Conservation (phyloP, 257 asterid species). For the Misopates orontium region DNA sequence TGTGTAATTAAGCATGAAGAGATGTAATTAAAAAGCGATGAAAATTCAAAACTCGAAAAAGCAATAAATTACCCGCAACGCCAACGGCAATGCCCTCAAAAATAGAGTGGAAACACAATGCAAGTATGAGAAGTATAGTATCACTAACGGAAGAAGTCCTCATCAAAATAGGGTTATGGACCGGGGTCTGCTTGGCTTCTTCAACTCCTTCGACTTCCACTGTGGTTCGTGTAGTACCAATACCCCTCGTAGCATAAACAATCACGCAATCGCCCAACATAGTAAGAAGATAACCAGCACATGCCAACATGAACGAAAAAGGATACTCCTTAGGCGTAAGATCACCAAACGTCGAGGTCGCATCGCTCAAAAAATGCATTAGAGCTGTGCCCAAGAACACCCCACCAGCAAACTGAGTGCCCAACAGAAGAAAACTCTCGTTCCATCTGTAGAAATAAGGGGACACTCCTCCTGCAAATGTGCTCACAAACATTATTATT, state of each 20-base stretch:
- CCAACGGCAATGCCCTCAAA: constrained; percentile 96
- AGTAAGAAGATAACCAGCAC: constrained; percentile 67
- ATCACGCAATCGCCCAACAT: constrained; percentile 71
- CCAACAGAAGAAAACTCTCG: constrained; percentile 69
- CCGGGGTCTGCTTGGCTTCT: not conserved
- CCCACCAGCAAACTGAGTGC: constrained; percentile 90
- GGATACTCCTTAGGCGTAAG: constrained; percentile 62
- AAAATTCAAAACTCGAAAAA: no score
- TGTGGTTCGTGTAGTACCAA: constrained; percentile 34
- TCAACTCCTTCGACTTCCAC: constrained; percentile 34
- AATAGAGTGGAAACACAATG: constrained; percentile 83
- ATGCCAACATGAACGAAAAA: constrained; percentile 78
- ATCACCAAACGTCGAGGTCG: constrained; percentile 41
- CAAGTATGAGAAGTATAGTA: constrained; percentile 65
- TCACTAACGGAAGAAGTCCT: constrained; percentile 60
- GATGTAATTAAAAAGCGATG: no score
- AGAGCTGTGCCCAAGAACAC: constrained; percentile 82
- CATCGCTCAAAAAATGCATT: constrained; percentile 86
- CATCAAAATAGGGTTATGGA: constrained; percentile 29
- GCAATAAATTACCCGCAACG: constrained; percentile 55
- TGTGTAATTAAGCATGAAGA: no score
- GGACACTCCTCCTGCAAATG: constrained; percentile 73
- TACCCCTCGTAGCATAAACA: constrained; percentile 30
- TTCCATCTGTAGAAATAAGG: constrained; percentile 85
- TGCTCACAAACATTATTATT: constrained; percentile 59